Base-by-base conservation (phyloP, 1,139 yeast genomes). In the Hyphopichia fennica region DNA sequence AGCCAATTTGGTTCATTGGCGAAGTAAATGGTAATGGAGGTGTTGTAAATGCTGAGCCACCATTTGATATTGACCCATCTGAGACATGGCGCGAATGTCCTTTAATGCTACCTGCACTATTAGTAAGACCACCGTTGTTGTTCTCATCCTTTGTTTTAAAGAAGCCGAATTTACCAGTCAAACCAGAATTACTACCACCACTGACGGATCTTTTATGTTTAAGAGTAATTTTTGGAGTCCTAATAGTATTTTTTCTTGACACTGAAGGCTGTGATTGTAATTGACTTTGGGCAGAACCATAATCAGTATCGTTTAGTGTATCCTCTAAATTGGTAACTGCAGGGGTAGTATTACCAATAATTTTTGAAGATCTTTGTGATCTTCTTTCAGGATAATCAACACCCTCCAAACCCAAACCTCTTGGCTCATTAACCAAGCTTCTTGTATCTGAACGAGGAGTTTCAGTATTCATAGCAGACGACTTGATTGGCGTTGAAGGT, bases 131-230 rank as follows among this genome's bases (percentile, higher is more conserved):
- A 22, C 25, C 25, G 19, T 31, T 30, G 27, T 36, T 43, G 11
- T 37, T 42, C 16, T 39, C 41, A 8, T 51, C 52, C 29, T 53
- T 59, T n/a, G 58, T 45, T 46, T 64, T 67, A 54, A 72, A 71
- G 25, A 72, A 53, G 32, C 59, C 63, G 41, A 72, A 58, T 46
- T 70, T 70, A 33, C 60, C 57, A 19, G 60, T 48, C 34, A 58
- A 45, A 34, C 41, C 41, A 15, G 52, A 51, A 28, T 54, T 52
- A 48, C 58, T 64, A 13, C 76, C 73, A 14, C 75, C 75, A 23
- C 77, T 70, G 4, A 58, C 54, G 6, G 77, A 69, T 23, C 78
- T 53, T 50, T 72, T 72, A 50, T 73, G 79, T 42, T 65, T 69
- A 43, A 72, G 56, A 29, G 65, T 59, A 41, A 62, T 51, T 41